Conservation (phyloP, 805 yeast species). For the Hanseniaspora lachancei region DNA sequence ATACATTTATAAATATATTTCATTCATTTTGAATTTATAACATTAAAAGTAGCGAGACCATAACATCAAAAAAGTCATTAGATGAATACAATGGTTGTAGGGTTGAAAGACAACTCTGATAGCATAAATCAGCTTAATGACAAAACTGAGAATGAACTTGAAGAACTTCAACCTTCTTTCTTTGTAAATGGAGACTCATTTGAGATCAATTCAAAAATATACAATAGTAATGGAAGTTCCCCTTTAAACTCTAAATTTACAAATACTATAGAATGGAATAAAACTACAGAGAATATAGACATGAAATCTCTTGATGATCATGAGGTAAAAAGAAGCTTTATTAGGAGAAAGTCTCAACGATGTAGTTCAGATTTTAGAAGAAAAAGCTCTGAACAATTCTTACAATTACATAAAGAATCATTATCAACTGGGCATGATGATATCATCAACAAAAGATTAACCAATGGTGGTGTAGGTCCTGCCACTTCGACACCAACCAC, state of each 20-base stretch:
- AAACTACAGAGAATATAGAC: not conserved
- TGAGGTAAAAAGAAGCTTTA: not conserved
- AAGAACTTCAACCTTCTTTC: conserved; percentile 1
- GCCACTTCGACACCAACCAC: conserved; percentile 9
- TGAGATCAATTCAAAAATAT: not conserved
- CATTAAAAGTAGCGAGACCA: not conserved
- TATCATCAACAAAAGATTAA: not conserved
- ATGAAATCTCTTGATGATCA: not conserved
- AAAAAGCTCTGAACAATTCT: conserved; percentile 5
- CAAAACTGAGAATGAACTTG: not conserved
- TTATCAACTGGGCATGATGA: not conserved
- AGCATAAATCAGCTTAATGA: not conserved
- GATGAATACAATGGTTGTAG: not conserved
- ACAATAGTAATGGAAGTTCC: not conserved
- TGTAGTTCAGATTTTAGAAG: conserved; percentile 1
- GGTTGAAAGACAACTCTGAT: not conserved
- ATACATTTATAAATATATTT: not conserved
- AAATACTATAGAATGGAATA: not conserved
- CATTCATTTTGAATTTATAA: not conserved
- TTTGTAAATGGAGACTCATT: not conserved
- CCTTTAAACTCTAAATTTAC: not conserved
- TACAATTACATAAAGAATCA: not conserved
- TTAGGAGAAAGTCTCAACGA: not conserved
- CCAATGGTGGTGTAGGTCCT: not conserved
- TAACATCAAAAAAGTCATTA: not conserved